Conservation (phyloP, 2,329 filamentous ascomycete genomes). For the Fusarium tupiense region DNA sequence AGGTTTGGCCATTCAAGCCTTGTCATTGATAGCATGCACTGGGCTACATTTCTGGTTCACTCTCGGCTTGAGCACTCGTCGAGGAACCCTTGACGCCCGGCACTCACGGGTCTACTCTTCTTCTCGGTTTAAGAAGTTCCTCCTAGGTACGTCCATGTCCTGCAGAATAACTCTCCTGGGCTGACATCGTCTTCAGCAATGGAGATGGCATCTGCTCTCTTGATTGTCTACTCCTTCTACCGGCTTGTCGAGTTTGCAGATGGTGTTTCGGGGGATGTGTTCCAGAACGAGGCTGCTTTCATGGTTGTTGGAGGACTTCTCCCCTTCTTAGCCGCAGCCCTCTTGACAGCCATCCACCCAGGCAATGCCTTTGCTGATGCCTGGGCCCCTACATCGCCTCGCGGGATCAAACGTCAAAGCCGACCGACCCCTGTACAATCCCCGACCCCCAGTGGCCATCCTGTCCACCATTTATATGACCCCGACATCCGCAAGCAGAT, state of each 20-base stretch:
- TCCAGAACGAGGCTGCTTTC: constrained; percentile 51
- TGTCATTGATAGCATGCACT: constrained; percentile 53
- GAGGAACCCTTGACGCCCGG: constrained; percentile 51
- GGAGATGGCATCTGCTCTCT: constrained; percentile 49
- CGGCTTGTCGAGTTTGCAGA: constrained; percentile 52
- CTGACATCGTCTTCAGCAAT: constrained; percentile 45
- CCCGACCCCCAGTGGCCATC: constrained; percentile 33
- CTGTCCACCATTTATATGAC: constrained; percentile 47
- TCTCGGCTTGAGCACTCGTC: constrained; percentile 50
- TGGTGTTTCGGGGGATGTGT: constrained; percentile 48
- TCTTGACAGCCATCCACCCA: constrained; percentile 51
- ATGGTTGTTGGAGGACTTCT: constrained; percentile 55
- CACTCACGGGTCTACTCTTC: constrained; percentile 55
- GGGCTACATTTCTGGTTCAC: constrained; percentile 54
- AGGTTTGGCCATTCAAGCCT: constrained; percentile 57
- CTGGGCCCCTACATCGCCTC: constrained; percentile 54
- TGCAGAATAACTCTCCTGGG: background rate
- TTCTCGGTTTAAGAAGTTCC: constrained; percentile 54
- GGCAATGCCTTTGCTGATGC: constrained; percentile 52
- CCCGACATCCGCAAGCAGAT: constrained; percentile 47
- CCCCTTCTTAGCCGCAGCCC: constrained; percentile 49
- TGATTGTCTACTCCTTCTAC: constrained; percentile 55
- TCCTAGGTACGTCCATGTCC: constrained; percentile 53
- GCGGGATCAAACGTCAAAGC: constrained; percentile 25
- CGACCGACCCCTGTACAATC: constrained; percentile 34